Evolutionary conservation across 768 basidiomycete genomes (phyloP), one percentile per base, ranked within the genome.

Genomic region (Plicaturopsis crispa): DNA sequence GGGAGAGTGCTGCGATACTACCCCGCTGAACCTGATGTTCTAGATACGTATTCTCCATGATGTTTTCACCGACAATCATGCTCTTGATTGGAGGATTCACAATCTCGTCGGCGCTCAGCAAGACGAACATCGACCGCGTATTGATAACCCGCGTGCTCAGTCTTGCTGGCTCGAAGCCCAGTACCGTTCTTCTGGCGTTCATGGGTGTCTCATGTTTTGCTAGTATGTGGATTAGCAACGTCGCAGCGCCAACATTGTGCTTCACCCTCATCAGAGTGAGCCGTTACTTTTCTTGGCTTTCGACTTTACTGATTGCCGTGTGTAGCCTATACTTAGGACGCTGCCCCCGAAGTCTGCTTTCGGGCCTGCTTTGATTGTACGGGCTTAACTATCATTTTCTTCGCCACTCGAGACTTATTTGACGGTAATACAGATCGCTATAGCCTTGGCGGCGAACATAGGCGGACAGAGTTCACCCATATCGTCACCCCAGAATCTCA

Each of bases 151-250:
- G 86, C 20, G 80, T 98, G 30, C 73, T 99, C 37, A 84, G 80
- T 52, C 69, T 97, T 36, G 96, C 96, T 5, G 94, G 96, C 4
- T 82, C 89, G 8, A 72, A 72, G 39, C 96, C 94, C 2, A 80
- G 76, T 44, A 82, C 74, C 1, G 93, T 99, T 3, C 66, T 99
- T 6, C 73, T 99, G 32, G 83, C 90, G 0, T 88, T 97, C 57
- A 98, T 98, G 96, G 78, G 69, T 31, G 92, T 99, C 13, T 85
- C 92, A 2, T 97, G 92, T 53, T 99, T 99, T 55, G 91, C 93
- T 3, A 92, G 88, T 60, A 99, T 98, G 94, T 98, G 92, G 96
- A 98, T 99, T 52, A 87, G 89, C 60, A 98, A 99, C 54, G 96
- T 99, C 14, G 94, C 96, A 3, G 96, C 96, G 13, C 93, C 94